phyloP scores from a whole-genome alignment of 2,329 filamentous ascomycete genomes.

The Geosmithia flava region DNA sequence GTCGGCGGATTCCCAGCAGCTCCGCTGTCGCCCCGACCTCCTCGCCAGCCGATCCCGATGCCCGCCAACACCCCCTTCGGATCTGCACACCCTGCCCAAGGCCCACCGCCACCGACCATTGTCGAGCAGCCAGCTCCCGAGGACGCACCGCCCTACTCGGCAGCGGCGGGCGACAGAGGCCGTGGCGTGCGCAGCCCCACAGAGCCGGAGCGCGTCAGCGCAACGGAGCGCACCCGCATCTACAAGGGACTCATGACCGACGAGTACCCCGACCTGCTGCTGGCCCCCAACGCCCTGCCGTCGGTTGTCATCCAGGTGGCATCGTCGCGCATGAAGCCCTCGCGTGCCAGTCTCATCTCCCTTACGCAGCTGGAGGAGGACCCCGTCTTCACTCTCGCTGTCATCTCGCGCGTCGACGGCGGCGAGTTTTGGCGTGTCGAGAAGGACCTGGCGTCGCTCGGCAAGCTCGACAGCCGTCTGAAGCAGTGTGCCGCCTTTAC shows the following conservation, averaged over 20 bases:
- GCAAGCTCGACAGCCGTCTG: constrained; percentile 70
- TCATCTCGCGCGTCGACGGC: constrained; percentile 64
- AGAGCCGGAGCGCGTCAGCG: constrained; percentile 11
- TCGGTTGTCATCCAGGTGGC: constrained; percentile 79
- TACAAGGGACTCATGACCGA: constrained; percentile 73
- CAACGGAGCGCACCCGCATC: constrained; percentile 38
- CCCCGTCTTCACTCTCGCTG: constrained; percentile 81
- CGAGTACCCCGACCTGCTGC: constrained; percentile 72
- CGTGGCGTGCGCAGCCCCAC: not conserved
- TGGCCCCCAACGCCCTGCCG: constrained; percentile 80
- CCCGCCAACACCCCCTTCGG: constrained; percentile 57
- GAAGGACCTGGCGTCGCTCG: constrained; percentile 74
- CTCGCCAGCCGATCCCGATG: constrained; percentile 60
- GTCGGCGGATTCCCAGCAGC: constrained; percentile 24
- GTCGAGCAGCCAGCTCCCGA: not conserved
- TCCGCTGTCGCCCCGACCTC: constrained; percentile 59
- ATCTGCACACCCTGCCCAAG: not conserved
- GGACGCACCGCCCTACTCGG: not conserved
- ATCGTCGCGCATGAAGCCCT: constrained; percentile 90
- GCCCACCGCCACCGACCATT: not conserved
- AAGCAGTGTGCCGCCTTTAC: constrained; percentile 62
- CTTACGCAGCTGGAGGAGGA: constrained; percentile 77
- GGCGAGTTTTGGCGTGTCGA: constrained; percentile 88
- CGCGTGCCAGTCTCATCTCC: constrained; percentile 71
- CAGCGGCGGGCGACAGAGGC: not conserved